Evolutionary conservation across 208 protist genomes (phyloP).

Genomic region (Leishmania tarentolae): DNA sequence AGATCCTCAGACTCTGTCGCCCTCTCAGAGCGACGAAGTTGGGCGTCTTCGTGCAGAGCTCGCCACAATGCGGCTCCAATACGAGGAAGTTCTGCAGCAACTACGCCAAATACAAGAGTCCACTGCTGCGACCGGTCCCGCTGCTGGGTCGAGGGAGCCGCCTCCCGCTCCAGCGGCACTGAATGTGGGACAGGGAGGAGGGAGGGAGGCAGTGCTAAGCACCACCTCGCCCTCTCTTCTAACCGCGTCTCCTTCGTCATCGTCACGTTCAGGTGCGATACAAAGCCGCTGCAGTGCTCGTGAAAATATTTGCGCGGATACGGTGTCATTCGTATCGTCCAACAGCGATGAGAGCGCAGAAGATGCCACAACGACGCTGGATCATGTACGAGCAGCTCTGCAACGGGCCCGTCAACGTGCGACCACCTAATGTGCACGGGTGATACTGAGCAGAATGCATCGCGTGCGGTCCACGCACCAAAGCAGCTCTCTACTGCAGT

Average conservation of each 20-base stretch:
- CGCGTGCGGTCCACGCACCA: not conserved
- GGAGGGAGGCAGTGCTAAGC: not conserved
- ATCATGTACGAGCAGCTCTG: constrained; percentile 42
- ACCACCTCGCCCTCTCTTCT: not conserved
- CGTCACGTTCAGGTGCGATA: not conserved
- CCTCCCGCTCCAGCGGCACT: not conserved
- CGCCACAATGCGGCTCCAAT: constrained; percentile 22
- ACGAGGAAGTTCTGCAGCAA: constrained; percentile 19
- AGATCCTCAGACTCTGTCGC: not conserved
- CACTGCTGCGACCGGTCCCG: not conserved
- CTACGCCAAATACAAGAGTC: constrained; percentile 17
- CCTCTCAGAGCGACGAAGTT: constrained; percentile 12
- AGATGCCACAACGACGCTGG: constrained; percentile 29
- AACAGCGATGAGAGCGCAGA: not conserved
- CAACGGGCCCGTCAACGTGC: constrained; percentile 30
- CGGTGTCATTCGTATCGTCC: not conserved
- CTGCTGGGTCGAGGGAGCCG: not conserved
- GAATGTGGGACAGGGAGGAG: not conserved
- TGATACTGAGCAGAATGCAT: not conserved
- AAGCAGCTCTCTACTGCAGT: not conserved
- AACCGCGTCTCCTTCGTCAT: not conserved
- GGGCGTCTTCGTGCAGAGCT: constrained; percentile 24
- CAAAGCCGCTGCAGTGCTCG: too few species aligned
- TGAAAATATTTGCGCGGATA: not conserved
- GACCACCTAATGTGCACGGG: not conserved